Evolutionary conservation across 139 green algal genomes (phyloP), one percentile per base, ranked within the genome.

Genomic region (Chlamydomonas incerta): DNA sequence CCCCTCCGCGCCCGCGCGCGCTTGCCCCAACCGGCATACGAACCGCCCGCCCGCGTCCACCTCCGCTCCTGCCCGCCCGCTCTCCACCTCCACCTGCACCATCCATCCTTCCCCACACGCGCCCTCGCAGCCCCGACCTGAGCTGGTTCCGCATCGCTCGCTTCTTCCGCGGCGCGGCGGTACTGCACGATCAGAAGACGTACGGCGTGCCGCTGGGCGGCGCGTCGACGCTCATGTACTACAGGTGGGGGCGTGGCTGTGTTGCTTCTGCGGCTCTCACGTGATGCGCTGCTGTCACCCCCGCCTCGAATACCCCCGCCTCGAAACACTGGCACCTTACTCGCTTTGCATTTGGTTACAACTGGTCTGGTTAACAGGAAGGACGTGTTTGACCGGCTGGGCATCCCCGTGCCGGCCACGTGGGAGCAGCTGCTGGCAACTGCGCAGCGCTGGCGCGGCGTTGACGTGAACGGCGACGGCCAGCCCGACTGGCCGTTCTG

Each of bases 171-270:
- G 79, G 65, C 20, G 75, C 74, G 31, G 50, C 65, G 0, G 79
- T 66, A 2, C 29, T 72, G 0, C n/a, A 85, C 18, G 15, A 52
- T 15, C 15, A 50, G n/a, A 9, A 34, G 6, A 70, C 58, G 9
- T 87, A 72, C 31, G 81, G 67, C n/a, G 46, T 81, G 24, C 70
- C 69, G 10, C 20, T 87, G 15, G 41, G 71, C 6, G 81, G 81
- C 2, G 46, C 24, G 3, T 37, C 35, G n/a, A 35, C 21, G 8
- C 46, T 73, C 14, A 55, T 76, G 9, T 74, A 47, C 9, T 87
- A 87, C 72, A 37, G 82, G 17, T 57, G 50, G 11, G 50, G 50
- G 11, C 50, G 50, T 57, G 50, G n/a, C n/a, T n/a, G n/a, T n/a
- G n/a, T n/a, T n/a, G n/a, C n/a, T n/a, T n/a, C n/a, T n/a, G n/a